A percentile compares a stretch with the other conserved stretches of the same genome.
Evolutionary conservation across 371 early-diverging fungal genomes (phyloP).

Genomic region (Mortierella sp.): DNA sequence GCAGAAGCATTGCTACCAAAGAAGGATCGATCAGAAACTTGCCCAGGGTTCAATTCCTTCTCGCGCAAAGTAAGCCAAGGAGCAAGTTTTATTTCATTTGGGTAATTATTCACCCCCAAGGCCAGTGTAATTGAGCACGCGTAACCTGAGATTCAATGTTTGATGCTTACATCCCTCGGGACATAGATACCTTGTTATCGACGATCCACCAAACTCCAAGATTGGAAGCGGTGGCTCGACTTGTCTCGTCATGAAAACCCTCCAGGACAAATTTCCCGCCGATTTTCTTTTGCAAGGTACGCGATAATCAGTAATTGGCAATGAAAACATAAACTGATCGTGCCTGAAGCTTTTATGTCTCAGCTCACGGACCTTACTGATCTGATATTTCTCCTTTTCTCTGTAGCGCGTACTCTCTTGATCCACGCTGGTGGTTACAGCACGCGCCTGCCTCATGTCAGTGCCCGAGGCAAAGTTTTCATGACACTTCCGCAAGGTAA

Average conservation of each 20-base stretch:
- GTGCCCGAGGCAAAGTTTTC: slow-evolving; percentile 57
- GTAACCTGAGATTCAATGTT: no score
- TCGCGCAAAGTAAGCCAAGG: slow-evolving; percentile 30
- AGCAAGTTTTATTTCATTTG: background rate
- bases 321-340: background rate
- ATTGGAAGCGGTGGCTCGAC: slow-evolving; percentile 60
- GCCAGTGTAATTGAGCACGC: background rate
- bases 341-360: background rate
- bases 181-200: slow-evolving; percentile 53
- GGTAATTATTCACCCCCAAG: background rate
- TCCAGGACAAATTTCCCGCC: slow-evolving; percentile 28
- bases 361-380: background rate
- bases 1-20: slow-evolving; percentile 45
- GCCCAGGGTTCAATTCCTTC: slow-evolving; percentile 25
- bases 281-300: slow-evolving; percentile 21
- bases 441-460: slow-evolving; percentile 58
- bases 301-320: background rate
- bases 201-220: slow-evolving; percentile 53
- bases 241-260: slow-evolving; percentile 44
- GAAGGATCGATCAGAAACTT: slow-evolving; percentile 21
- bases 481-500: slow-evolving; percentile 50
- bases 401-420: slow-evolving; percentile 39
- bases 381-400: background rate
- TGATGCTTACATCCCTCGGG: no score
- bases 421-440: slow-evolving; percentile 60